phyloP scores from a whole-genome alignment of 495 filamentous ascomycete genomes.

The Penicillium cosmopolitanum region DNA sequence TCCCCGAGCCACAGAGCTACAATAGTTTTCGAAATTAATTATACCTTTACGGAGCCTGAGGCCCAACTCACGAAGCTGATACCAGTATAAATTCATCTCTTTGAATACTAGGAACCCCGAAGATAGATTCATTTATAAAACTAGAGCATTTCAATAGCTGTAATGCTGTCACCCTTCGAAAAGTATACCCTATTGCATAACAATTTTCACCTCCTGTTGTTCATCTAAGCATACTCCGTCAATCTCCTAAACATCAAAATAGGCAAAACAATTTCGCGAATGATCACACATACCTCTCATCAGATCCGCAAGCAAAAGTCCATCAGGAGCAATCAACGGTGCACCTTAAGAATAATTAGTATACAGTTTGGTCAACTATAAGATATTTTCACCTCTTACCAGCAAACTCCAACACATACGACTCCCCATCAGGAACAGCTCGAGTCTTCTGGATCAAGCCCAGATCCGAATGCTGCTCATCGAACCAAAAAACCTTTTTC shows the following conservation, averaged over 20 bases:
- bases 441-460: not conserved
- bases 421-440: not conserved
- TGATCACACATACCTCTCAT: not conserved
- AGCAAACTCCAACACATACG: not conserved
- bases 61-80: too few relatives aligned
- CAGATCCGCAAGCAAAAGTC: not conserved
- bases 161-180: too few relatives aligned
- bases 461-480: not conserved
- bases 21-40: too few relatives aligned
- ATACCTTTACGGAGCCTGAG: too few relatives aligned
- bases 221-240: not conserved
- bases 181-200: not conserved
- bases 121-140: too few relatives aligned
- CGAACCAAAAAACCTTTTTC: conserved; percentile 1
- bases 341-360: not conserved
- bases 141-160: too few relatives aligned
- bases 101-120: too few relatives aligned
- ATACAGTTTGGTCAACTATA: not conserved
- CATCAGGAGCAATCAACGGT: not conserved
- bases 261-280: not conserved
- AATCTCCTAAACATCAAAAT: not conserved
- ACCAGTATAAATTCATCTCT: too few relatives aligned
- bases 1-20: too few relatives aligned
- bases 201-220: not conserved
- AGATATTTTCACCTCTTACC: conserved; percentile 1